Evolutionary conservation across 371 early-diverging fungal genomes (phyloP).

Genomic region (Haplosporangium sp.): DNA sequence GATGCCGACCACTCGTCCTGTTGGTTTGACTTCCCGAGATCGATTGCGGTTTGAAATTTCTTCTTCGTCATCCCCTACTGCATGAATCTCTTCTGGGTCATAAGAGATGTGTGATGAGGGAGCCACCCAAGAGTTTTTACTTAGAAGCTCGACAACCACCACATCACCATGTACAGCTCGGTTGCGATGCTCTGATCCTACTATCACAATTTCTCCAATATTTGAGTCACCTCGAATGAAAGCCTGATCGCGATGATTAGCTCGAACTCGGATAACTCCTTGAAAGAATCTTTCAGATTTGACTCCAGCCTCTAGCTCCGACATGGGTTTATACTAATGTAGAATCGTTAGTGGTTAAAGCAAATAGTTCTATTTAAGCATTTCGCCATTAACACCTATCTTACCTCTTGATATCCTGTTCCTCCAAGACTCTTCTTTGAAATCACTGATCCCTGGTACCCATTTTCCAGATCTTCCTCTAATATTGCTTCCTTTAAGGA

Average conservation of each 20-base stretch:
- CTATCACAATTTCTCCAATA: slow-evolving; percentile 69
- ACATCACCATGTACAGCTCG: slow-evolving; percentile 89
- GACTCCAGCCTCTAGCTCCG: slow-evolving; percentile 70
- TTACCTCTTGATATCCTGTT: slow-evolving; percentile 67
- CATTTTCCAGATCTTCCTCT: slow-evolving; percentile 61
- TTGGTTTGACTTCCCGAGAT: slow-evolving; percentile 58
- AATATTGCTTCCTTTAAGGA: slow-evolving; percentile 67
- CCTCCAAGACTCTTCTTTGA: slow-evolving; percentile 48
- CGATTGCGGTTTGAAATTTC: slow-evolving; percentile 31
- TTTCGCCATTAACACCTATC: no score
- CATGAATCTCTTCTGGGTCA: slow-evolving; percentile 57
- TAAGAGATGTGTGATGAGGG: slow-evolving; percentile 66
- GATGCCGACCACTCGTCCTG: slow-evolving; percentile 84
- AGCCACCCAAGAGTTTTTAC: slow-evolving; percentile 70
- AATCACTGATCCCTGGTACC: slow-evolving; percentile 19
- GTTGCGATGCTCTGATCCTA: slow-evolving; percentile 80
- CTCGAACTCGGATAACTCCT: slow-evolving; percentile 64
- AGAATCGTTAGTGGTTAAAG: neutral
- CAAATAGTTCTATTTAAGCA: no score
- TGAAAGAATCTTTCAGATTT: slow-evolving; percentile 68
- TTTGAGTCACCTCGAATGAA: slow-evolving; percentile 64
- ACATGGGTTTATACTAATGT: slow-evolving; percentile 66
- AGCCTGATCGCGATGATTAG: slow-evolving; percentile 67
- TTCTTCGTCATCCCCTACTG: slow-evolving; percentile 52
- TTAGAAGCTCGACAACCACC: slow-evolving; percentile 82